Evolutionary conservation across 2,329 filamentous ascomycete genomes (phyloP), one percentile per base, ranked within the genome.

Genomic region (Laburnicola sp.): DNA sequence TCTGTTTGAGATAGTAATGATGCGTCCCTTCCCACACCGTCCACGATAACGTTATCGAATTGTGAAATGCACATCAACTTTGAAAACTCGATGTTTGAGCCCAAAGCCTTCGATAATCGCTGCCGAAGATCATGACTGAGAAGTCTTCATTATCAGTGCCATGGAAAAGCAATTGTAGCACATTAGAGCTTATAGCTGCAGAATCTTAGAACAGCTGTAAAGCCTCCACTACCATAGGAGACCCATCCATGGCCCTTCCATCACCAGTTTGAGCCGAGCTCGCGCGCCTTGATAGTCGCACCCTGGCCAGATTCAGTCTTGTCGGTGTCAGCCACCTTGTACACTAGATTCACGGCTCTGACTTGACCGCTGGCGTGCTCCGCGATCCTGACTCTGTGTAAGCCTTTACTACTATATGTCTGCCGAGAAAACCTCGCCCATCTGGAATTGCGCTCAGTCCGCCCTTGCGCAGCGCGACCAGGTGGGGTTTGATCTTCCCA

Each of bases 401-500:
- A 51, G 43, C 35, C 45, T 26, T 45, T 10, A 3, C 2, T 3
- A 26, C 5, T 3, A 9, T 4, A 25, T 6, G 7, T 16, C 16
- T 39, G n/a, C 3, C n/a, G n/a, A n/a, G 4, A 26, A 22, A 11
- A 3, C 26, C 42, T 32, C 30, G 46, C 42, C 48, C 48, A n/a
- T 35, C 35, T 0, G 37, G 28, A 36, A 49, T 49, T 2, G 38
- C 46, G 30, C 22, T 25, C 10, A 49, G 31, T 1, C 46, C 46
- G 31, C 46, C 46, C n/a, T 34, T 26, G 37, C 46, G 38, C 3
- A 49, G 26, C 21, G 27, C 46, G 7, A 49, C 30, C 27, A 38
- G 46, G 36, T 49, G 46, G 8, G 46, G 37, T 22, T 35, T 36
- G 10, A 49, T 16, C 22, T 49, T 42, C 1, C 46, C 46, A 10